phyloP scores from a whole-genome alignment of 2,329 filamentous ascomycete species.

The Lachnellula suecica region DNA sequence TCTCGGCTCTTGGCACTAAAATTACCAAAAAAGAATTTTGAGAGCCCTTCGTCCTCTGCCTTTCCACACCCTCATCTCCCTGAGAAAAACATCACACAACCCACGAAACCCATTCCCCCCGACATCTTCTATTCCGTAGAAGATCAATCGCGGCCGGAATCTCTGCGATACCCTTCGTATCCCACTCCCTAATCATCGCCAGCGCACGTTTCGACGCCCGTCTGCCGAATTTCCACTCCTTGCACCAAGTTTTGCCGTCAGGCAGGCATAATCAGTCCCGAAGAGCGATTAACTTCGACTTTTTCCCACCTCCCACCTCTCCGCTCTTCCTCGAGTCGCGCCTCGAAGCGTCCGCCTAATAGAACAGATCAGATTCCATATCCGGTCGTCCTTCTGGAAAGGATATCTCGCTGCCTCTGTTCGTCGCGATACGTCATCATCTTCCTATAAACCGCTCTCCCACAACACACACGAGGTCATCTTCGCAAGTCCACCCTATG shows the following conservation, averaged over 20 bases:
- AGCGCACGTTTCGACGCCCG: constrained; percentile 16
- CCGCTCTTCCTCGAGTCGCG: constrained; percentile 13
- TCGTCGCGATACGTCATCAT: constrained; percentile 33
- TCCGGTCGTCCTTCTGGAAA: constrained; percentile 29
- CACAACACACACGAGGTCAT: constrained; percentile 23
- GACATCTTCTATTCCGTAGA: constrained; percentile 33
- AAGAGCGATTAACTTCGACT: constrained; percentile 35
- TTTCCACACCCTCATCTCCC: constrained; percentile 3
- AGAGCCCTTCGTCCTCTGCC: background rate
- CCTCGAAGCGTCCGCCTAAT: constrained; percentile 14
- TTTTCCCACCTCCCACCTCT: constrained; percentile 21
- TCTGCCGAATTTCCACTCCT: constrained; percentile 18
- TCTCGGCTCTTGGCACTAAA: too few relatives aligned
- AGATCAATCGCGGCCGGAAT: constrained; percentile 28
- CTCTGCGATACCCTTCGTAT: constrained; percentile 21
- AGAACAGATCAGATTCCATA: constrained; percentile 25
- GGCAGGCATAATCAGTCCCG: constrained; percentile 19
- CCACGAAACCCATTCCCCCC: constrained; percentile 5
- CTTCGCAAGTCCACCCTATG: constrained; percentile 31
- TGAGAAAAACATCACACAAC: constrained; percentile 7
- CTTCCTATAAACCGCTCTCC: constrained; percentile 8
- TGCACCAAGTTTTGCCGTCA: constrained; percentile 23
- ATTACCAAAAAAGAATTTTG: background rate
- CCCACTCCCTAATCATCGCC: constrained; percentile 14
- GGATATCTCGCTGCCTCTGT: constrained; percentile 15